Evolutionary conservation across 768 basidiomycete species (phyloP), one percentile per base, ranked within the genome.

Genomic region (Leccinum rimulosum): DNA sequence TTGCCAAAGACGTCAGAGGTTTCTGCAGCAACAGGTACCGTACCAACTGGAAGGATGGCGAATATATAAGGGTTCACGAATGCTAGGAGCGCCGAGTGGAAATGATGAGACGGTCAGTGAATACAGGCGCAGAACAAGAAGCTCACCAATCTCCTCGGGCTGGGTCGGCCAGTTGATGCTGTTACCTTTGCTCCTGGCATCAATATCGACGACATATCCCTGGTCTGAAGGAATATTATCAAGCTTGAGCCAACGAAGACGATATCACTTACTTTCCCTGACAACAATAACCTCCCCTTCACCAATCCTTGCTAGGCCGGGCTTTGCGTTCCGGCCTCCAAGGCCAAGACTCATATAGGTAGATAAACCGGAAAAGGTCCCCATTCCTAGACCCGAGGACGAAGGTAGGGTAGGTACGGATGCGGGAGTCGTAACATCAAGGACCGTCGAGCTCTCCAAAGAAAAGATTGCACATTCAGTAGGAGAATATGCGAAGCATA

Each of bases 291-390:
- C 82, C 65, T 95, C 89, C 0, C 77, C 78, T 7, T 87, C 84
- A 35, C 75, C 76, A 28, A 88, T 73, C 14, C 77, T 78, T 2
- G 84, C 75, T 10, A 85, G 76, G 6, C 79, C 81, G 2, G 90
- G 87, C 71, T 87, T 93, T 8, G 51, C 55, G 14, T 80, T 79
- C 70, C 88, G 93, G 4, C 85, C 80, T 9, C 89, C 89, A 8
- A 93, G 75, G 1, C 91, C 89, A 25, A 93, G 77, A 3, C 85
- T 88, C 91, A 95, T 93, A 65, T 94, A 95, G 4, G 89, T 89
- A 3, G 89, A 86, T 11, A 93, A 73, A 4, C 91, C 68, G 1
- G 82, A 84, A n/a, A 93, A 77, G 0, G 91, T 87, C n/a, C 86
- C 85, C 82, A 85, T 89, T 2, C 68, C 68, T 77, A 80, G 35